A percentile compares a stretch with the other conserved stretches of the same genome.
Evolutionary conservation across 305 asterid genomes (phyloP).

Genomic region (Fraxinus angustifolia): DNA sequence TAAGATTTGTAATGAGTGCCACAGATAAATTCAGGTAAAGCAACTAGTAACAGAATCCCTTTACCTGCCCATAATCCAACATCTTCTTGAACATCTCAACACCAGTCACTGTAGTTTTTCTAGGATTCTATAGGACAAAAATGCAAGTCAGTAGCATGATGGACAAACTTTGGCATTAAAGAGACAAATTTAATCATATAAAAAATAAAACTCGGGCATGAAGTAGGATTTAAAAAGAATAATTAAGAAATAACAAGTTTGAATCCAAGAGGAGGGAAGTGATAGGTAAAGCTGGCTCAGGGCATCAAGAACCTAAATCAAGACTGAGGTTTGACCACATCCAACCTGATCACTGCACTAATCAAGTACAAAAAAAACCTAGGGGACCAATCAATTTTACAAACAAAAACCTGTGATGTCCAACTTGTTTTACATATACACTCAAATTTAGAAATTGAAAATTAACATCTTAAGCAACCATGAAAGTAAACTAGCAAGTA

Average conservation of each 20-base stretch:
- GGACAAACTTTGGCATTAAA: conserved; percentile 11
- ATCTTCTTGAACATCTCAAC: conserved; percentile 99
- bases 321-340: background rate
- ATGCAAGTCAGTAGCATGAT: conserved; percentile 6
- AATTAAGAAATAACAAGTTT: background rate
- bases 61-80: conserved; percentile 87
- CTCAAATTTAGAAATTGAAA: background rate
- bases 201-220: background rate
- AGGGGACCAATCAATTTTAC: background rate
- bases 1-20: conserved; percentile 14
- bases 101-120: conserved; percentile 87
- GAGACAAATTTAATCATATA: background rate
- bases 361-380: conserved; percentile 1
- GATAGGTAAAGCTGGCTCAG: conserved; percentile 2
- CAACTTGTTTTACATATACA: background rate
- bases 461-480: background rate
- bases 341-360: background rate
- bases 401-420: background rate
- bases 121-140: conserved; percentile 49
- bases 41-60: conserved; percentile 10
- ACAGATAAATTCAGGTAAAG: background rate
- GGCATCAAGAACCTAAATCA: background rate
- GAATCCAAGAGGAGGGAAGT: background rate
- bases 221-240: background rate
- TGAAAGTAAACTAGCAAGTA: background rate